Percentiles rank a stretch among this genome's conserved stretches.
Evolutionary conservation across 305 asterid genomes (phyloP).

Genomic region (Solanum hybrid): DNA sequence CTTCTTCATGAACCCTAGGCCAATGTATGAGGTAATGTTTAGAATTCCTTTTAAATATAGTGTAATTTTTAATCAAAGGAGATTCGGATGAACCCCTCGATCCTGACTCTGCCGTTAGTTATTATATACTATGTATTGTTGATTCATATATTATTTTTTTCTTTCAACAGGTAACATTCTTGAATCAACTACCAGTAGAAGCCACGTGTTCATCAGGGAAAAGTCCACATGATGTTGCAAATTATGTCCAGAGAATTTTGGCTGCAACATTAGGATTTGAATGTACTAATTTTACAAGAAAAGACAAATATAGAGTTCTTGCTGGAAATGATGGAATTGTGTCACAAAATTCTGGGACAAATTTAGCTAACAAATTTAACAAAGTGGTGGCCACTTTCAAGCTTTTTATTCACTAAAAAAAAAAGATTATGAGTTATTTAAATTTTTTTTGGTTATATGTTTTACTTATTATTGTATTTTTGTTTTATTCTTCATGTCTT

Average conservation of each 20-base stretch:
- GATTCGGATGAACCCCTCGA: not conserved
- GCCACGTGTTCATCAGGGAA: constrained; percentile 84
- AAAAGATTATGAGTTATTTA: not conserved
- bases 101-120: rapidly evolving
- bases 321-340: constrained; percentile 76
- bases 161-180: constrained; percentile 28
- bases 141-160: not conserved
- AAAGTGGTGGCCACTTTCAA: constrained; percentile 35
- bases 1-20: constrained; percentile 90
- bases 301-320: constrained; percentile 70
- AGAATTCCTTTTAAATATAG: not conserved
- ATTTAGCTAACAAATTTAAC: constrained; percentile 15
- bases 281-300: constrained; percentile 79
- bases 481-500: not conserved
- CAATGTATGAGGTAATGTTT: constrained; percentile 48
- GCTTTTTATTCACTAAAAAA: constrained; percentile 20
- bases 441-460: not conserved
- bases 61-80: not conserved
- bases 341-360: constrained; percentile 16
- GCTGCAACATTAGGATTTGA: constrained; percentile 81
- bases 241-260: constrained; percentile 72
- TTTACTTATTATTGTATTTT: not conserved
- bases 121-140: too few species aligned
- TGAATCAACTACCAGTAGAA: constrained; percentile 73
- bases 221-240: constrained; percentile 85